Evolutionary conservation across 2,329 filamentous ascomycete species (phyloP).

Genomic region (Xylaria digitata): DNA sequence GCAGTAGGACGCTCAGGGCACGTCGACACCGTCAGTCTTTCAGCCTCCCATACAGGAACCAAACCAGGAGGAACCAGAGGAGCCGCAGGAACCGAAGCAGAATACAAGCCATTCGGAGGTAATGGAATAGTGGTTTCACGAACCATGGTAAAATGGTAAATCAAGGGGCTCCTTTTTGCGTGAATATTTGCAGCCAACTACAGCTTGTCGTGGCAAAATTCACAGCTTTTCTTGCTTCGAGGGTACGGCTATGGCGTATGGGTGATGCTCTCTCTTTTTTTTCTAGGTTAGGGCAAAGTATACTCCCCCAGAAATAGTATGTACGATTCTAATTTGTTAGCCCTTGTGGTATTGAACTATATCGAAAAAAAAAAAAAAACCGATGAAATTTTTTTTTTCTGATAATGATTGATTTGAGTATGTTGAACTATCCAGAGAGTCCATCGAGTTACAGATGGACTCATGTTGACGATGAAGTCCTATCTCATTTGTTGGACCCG

Average conservation of each 20-base stretch:
- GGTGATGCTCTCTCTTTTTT: constrained; percentile 26
- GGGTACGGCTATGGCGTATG: constrained; percentile 39
- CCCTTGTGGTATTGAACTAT: constrained; percentile 12
- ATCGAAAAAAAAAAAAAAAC: constrained; percentile 40
- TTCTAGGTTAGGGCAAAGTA: constrained; percentile 30
- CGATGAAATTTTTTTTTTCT: constrained; percentile 26
- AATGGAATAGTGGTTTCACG: neutral
- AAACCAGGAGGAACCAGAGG: constrained; percentile 14
- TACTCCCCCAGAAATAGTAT: constrained; percentile 30
- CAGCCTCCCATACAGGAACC: constrained; percentile 24
- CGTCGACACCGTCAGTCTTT: constrained; percentile 30
- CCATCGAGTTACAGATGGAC: neutral
- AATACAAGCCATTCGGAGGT: neutral
- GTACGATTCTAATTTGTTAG: constrained; percentile 21
- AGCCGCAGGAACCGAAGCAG: constrained; percentile 3
- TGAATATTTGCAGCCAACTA: constrained; percentile 17
- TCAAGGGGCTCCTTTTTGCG: constrained; percentile 18
- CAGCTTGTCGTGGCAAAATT: constrained; percentile 26
- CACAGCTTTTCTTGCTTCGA: constrained; percentile 23
- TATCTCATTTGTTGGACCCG: constrained; percentile 62
- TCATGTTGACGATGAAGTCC: neutral
- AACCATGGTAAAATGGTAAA: neutral
- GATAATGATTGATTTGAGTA: neutral
- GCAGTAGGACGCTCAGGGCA: constrained; percentile 57
- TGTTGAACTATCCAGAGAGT: neutral